Evolutionary conservation across 805 yeast species (phyloP).

Genomic region (Sungouiella thailandica): DNA sequence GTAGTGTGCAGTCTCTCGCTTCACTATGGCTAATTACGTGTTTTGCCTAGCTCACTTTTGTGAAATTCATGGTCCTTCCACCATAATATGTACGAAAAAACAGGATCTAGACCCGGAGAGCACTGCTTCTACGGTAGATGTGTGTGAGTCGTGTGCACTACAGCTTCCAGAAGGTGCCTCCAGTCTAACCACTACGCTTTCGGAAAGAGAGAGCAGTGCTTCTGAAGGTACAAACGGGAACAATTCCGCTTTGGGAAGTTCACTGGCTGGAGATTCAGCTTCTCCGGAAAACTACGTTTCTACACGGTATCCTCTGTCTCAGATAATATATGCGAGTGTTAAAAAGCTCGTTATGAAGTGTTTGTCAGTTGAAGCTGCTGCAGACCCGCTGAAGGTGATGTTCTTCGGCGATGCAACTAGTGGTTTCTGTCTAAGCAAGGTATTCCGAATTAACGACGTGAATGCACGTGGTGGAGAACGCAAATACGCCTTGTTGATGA

Average conservation of each 20-base stretch:
- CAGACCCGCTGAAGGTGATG: conserved; percentile 55
- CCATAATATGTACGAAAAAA: conserved; percentile 57
- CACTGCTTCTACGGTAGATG: conserved; percentile 30
- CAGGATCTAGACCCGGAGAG: conserved; percentile 34
- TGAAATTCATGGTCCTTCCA: conserved; percentile 72
- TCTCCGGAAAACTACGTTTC: conserved; percentile 33
- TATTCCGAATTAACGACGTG: conserved; percentile 58
- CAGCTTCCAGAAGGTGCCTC: conserved; percentile 41
- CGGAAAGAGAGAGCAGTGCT: too few species aligned
- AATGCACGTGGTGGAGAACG: conserved; percentile 74
- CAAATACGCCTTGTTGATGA: conserved; percentile 56
- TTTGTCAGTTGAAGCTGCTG: conserved; percentile 61
- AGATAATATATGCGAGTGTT: conserved; percentile 46
- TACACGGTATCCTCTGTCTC: conserved; percentile 55
- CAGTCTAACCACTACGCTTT: conserved; percentile 16
- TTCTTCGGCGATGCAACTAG: conserved; percentile 57
- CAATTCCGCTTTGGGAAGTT: too few species aligned
- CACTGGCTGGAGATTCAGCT: too few species aligned
- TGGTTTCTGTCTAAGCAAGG: conserved; percentile 56
- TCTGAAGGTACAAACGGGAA: neutral
- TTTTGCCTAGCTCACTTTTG: conserved; percentile 69
- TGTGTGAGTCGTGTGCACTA: conserved; percentile 59
- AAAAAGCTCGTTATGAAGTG: conserved; percentile 59
- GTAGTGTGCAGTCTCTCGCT: too few species aligned
- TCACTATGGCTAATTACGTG: conserved; percentile 42